phyloP scores from a whole-genome alignment of 176 grass and related monocot genomes.

The Triticum monococcum region DNA sequence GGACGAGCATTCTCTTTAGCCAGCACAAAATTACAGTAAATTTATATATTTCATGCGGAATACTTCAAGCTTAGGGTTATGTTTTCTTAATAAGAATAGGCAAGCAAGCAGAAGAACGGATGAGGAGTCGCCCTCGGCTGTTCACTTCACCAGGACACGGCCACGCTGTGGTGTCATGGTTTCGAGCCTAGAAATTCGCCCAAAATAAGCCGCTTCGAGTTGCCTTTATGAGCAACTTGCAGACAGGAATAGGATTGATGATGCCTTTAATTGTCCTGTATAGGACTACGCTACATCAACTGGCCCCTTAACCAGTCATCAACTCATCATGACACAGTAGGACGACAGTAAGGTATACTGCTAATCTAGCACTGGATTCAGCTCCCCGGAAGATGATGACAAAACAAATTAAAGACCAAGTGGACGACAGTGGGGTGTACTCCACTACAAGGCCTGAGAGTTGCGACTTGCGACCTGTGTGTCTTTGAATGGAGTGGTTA shows the following conservation, averaged over 20 bases:
- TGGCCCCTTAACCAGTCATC: neutral
- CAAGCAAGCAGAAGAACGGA: too few relatives aligned
- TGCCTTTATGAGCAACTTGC: neutral
- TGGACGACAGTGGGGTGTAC: neutral
- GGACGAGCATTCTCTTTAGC: too few relatives aligned
- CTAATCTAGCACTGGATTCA: neutral
- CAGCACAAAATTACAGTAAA: too few relatives aligned
- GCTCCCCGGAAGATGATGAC: neutral
- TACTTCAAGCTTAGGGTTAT: too few relatives aligned
- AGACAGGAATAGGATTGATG: neutral
- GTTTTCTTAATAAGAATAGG: too few relatives aligned
- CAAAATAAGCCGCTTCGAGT: neutral
- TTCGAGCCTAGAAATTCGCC: neutral
- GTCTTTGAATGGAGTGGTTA: too few relatives aligned
- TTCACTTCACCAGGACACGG: neutral
- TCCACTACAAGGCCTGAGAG: too few relatives aligned
- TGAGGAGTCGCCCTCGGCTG: too few relatives aligned
- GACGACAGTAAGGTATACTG: neutral
- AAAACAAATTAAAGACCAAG: neutral
- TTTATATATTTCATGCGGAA: too few relatives aligned
- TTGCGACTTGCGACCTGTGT: too few relatives aligned
- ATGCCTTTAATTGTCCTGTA: neutral
- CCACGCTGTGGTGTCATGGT: neutral
- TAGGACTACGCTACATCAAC: neutral
- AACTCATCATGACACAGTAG: too few relatives aligned